Evolutionary conservation across 2,329 filamentous ascomycete genomes (phyloP), one percentile per base, ranked within the genome.

Genomic region (Fusarium staphyleae): DNA sequence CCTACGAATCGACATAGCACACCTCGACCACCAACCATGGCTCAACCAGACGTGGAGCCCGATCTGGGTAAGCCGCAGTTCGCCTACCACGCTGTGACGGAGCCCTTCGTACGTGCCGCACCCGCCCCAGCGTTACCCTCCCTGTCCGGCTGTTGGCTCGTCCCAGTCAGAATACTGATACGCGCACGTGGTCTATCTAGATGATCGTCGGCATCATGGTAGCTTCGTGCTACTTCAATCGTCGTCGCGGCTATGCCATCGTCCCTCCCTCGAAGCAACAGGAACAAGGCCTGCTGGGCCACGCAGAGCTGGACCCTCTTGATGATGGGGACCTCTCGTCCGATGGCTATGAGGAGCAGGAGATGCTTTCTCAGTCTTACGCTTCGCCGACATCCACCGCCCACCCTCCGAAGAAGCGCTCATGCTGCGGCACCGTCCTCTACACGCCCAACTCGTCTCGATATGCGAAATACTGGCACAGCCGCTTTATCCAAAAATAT

Each of bases 401-500:
- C 19, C 65, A 69, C 37, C 75, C 75, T 10, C 74, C 79, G 16
- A 85, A 84, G 69, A 74, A 76, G 53, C 77, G 82, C 49, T 67
- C 67, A 18, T 80, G 79, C 61, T 83, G 78, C 62, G 80, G 84
- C n/a, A 60, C 65, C 26, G 69, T 77, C 35, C 69, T 77, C 14
- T 67, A 83, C 52, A 86, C 79, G 5, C 84, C 84, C 10, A 86
- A 86, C 63, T 82, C 84, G 3, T 81, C 81, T 3, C 79, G 82
- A n/a, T 89, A 87, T 70, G 77, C 79, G 32, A 77, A 81, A 54
- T 73, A 87, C 67, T 69, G 81, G 41, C 86, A 88, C 69, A 87
- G 82, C 55, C 78, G 85, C 19, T 77, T 88, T 48, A 75, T 89
- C 52, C 82, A 87, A 68, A 86, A 86, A 66, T 88, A 73, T 28